phyloP scores from a whole-genome alignment of 73 alveolate genomes.

The Durusdinium trenchii region DNA sequence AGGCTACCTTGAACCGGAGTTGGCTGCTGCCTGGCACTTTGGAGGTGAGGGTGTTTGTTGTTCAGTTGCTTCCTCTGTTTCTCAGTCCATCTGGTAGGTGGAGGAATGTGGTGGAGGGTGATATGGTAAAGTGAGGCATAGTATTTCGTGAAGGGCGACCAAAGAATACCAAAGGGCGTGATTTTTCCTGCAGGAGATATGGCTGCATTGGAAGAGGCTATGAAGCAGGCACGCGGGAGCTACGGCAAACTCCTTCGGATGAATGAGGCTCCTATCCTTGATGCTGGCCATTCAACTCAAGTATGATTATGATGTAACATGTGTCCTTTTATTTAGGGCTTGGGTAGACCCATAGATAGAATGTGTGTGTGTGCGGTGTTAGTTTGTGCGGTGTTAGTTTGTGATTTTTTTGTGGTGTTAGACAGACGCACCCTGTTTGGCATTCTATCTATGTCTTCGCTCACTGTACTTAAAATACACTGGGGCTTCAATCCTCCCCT shows the following conservation, averaged over 20 bases:
- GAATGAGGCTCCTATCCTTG: background rate
- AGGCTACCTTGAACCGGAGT: background rate
- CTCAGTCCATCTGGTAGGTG: background rate
- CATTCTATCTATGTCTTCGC: too few species aligned
- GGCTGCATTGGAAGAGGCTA: background rate
- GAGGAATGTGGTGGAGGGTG: background rate
- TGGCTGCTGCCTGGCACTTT: conserved; percentile 6
- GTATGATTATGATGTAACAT: too few species aligned
- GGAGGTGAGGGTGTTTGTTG: background rate
- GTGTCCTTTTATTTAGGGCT: background rate
- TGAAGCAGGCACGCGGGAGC: background rate
- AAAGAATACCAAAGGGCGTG: background rate
- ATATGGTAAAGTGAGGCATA: background rate
- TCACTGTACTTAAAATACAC: background rate
- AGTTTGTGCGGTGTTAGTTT: too few species aligned
- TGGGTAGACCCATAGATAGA: background rate
- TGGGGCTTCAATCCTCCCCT: too few species aligned
- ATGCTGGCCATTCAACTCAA: background rate
- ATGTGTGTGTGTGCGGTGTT: too few species aligned
- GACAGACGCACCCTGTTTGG: too few species aligned
- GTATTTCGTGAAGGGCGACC: background rate
- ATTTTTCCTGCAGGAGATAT: background rate
- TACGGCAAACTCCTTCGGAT: background rate
- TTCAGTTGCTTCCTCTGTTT: background rate
- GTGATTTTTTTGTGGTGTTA: too few species aligned